phyloP scores from a whole-genome alignment of 2,329 filamentous ascomycete genomes.

The Didymella arachidicola region DNA sequence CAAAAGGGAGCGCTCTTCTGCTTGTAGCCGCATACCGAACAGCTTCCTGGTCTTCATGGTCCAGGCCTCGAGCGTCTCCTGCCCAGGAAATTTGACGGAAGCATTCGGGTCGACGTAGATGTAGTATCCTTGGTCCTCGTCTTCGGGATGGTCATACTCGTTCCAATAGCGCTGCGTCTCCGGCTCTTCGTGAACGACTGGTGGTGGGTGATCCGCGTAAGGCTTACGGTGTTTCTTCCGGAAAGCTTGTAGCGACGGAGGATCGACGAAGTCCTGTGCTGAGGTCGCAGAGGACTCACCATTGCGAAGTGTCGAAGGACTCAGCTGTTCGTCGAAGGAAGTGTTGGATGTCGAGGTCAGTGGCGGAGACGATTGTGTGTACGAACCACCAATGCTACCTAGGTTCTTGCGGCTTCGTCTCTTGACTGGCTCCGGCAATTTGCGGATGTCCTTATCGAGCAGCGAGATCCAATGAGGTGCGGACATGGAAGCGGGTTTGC shows the following conservation, averaged over 20 bases:
- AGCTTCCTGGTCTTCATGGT: conserved; percentile 35
- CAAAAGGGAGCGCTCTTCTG: conserved; percentile 35
- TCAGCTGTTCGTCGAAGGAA: conserved; percentile 49
- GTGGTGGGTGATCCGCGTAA: conserved; percentile 37
- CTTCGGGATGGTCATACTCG: conserved; percentile 83
- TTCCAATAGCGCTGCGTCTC: conserved; percentile 71
- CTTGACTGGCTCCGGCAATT: conserved; percentile 55
- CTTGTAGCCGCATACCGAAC: conserved; percentile 32
- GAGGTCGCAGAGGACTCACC: conserved; percentile 49
- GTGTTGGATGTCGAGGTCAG: conserved; percentile 50
- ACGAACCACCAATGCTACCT: conserved; percentile 34
- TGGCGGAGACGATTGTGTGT: conserved; percentile 37
- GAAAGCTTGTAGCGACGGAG: conserved; percentile 53
- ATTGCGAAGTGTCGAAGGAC: conserved; percentile 36
- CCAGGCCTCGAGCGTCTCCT: conserved; percentile 63
- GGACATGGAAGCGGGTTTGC: conserved; percentile 54
- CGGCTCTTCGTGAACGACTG: conserved; percentile 29
- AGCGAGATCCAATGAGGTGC: conserved; percentile 54
- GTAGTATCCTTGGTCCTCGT: conserved; percentile 68
- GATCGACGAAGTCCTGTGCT: conserved; percentile 46
- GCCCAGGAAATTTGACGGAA: conserved; percentile 66
- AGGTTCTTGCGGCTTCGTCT: conserved; percentile 39
- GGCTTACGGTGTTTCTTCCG: conserved; percentile 53
- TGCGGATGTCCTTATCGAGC: conserved; percentile 61
- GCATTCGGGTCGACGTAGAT: conserved; percentile 78